A percentile compares a stretch with the other conserved stretches of the same genome.
Conservation (phyloP, 257 asterid genomes). For the Solanum chaucha region DNA sequence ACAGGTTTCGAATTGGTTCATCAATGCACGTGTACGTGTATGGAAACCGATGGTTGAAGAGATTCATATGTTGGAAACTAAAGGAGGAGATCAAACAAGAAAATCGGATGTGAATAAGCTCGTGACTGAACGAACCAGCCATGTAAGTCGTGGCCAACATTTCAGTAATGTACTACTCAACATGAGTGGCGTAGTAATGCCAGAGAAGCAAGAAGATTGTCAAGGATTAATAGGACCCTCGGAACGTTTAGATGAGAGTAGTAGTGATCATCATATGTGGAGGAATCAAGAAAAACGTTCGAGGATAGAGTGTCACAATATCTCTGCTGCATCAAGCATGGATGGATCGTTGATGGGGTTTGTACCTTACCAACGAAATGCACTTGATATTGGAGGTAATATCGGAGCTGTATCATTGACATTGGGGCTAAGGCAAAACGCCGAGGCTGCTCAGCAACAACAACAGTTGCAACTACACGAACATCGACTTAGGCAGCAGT, state of each 20-base stretch:
- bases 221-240: slow-evolving; percentile 5
- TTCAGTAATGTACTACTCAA: slow-evolving; percentile 1
- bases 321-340: slow-evolving; percentile 9
- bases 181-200: background rate
- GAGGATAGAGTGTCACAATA: slow-evolving; percentile 21
- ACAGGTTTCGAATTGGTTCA: slow-evolving; percentile 90
- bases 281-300: slow-evolving; percentile 56
- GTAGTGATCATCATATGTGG: slow-evolving; percentile 16
- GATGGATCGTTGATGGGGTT: slow-evolving; percentile 42
- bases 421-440: slow-evolving; percentile 53
- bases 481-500: slow-evolving; percentile 20
- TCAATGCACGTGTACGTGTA: slow-evolving; percentile 79
- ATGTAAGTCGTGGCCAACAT: slow-evolving; percentile 2
- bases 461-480: slow-evolving; percentile 15
- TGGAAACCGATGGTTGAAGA: slow-evolving; percentile 98
- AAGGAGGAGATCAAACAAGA: slow-evolving; percentile 32
- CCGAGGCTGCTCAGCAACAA: slow-evolving; percentile 32
- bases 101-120: background rate
- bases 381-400: slow-evolving; percentile 38
- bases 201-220: slow-evolving; percentile 18
- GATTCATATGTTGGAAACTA: slow-evolving; percentile 67
- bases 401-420: slow-evolving; percentile 63
- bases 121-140: background rate
- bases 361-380: slow-evolving; percentile 31
- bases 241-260: background rate